Evolutionary conservation across 805 yeast genomes (phyloP), one percentile per base, ranked within the genome.

Genomic region (Ascoidea asiatica): DNA sequence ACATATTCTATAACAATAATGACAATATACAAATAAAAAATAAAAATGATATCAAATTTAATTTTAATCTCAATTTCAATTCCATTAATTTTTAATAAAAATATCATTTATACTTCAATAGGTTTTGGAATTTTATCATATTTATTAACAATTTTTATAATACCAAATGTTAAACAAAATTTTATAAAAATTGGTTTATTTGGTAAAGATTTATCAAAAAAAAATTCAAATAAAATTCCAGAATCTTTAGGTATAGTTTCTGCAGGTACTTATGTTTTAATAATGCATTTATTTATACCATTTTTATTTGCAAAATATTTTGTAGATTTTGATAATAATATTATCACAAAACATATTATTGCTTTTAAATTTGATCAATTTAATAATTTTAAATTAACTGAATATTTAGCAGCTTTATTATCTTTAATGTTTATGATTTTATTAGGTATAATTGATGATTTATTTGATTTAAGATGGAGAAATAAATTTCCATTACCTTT

Each of bases 401-500:
- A 87, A 51, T 92, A 81, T 60, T 69, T 92, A 51, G 79, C 95
- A 54, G 94, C 94, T 4, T 67, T 90, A 7, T 63, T 92, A 48
- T 86, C 95, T 48, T 63, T 92, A 41, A 87, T 87, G 62, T 76
- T 87, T 51, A 89, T 92, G 59, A 71, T 88, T 15, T 65, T 92
- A 39, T 66, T 92, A 39, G 98, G 98, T 0, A 70, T 92, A 23
- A 82, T 94, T 41, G 98, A 92, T 61, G 98, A 92, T 65, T 69
- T 92, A 54, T 92, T 92, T 57, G 99, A 92, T 61, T 78, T 92
- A 50, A 73, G 95, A 53, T 92, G 99, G 99, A 72, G 99, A 57
- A 95, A 92, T 65, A 92, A 92, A 67, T 87, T 92, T 64, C 87
- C 92, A 55, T 59, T 92, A 52, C 99, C 99, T 0, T 95, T 95